Evolutionary conservation across 1,284 basidiomycete genomes (phyloP).

Genomic region (Cryptococcus sp.): DNA sequence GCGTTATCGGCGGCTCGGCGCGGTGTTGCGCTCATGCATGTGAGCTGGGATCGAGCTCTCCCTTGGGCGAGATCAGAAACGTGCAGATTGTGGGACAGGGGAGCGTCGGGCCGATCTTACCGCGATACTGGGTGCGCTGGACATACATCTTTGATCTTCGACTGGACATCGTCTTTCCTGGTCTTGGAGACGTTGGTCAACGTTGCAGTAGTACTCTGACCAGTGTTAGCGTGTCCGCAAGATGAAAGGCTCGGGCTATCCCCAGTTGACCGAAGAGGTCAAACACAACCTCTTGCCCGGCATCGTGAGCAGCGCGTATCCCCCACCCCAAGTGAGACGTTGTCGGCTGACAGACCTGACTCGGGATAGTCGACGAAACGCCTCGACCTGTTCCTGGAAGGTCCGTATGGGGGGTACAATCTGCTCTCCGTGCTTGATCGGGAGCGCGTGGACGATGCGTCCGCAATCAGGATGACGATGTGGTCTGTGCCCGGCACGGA

Average conservation of each 20-base stretch:
- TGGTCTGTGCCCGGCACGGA: conserved; percentile 78
- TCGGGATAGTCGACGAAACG: conserved; percentile 8
- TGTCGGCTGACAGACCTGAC: background rate
- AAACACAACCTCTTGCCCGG: conserved; percentile 19
- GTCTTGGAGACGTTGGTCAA: no score
- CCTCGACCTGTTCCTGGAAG: conserved; percentile 18
- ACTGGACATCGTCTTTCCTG: no score
- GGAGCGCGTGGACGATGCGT: conserved; percentile 63
- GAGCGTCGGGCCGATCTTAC: no score
- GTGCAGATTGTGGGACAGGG: no score
- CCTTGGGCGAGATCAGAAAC: no score
- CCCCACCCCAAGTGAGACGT: background rate
- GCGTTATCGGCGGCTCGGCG: no score
- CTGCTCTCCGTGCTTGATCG: conserved; percentile 71
- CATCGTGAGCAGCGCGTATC: conserved; percentile 12
- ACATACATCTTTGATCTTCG: no score
- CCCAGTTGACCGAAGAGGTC: conserved; percentile 20
- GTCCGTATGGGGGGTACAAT: conserved; percentile 75
- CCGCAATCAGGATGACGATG: conserved; percentile 71
- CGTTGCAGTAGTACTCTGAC: no score
- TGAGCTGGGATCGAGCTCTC: no score
- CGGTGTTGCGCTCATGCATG: no score
- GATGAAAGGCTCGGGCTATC: conserved; percentile 3
- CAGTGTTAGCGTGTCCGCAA: no score
- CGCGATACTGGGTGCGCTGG: no score